Evolutionary conservation across 768 basidiomycete genomes (phyloP).

Genomic region (Amanita molliuscula): DNA sequence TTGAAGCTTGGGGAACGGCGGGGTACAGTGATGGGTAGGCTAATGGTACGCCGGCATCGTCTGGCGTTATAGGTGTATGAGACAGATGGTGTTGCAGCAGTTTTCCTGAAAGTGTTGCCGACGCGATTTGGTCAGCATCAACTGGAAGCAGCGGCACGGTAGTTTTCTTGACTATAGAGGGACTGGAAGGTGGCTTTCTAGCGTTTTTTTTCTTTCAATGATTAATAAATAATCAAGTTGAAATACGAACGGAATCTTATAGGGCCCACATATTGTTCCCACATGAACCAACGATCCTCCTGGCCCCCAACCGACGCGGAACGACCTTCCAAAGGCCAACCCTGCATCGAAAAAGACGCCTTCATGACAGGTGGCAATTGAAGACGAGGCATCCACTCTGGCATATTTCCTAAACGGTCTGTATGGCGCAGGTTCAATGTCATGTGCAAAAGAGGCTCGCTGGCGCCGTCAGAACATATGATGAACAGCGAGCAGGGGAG

Average conservation of each 20-base stretch:
- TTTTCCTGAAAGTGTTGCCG: slow-evolving; percentile 35
- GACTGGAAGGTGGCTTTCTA: slow-evolving; percentile 50
- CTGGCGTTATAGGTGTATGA: slow-evolving; percentile 59
- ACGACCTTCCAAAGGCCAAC: slow-evolving; percentile 76
- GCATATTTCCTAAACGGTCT: slow-evolving; percentile 76
- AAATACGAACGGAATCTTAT: slow-evolving; percentile 37
- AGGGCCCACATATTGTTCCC: slow-evolving; percentile 61
- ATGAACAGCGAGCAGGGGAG: slow-evolving; percentile 9
- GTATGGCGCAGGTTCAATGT: slow-evolving; percentile 55
- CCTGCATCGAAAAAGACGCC: slow-evolving; percentile 70
- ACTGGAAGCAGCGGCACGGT: slow-evolving; percentile 23
- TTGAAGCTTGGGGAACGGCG: slow-evolving; percentile 15
- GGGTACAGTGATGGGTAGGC: slow-evolving; percentile 46
- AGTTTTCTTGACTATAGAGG: slow-evolving; percentile 47
- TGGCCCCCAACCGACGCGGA: slow-evolving; percentile 87
- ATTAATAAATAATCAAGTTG: not conserved
- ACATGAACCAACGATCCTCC: slow-evolving; percentile 66
- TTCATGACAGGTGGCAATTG: slow-evolving; percentile 56
- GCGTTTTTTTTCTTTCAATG: slow-evolving; percentile 6
- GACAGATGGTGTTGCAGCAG: slow-evolving; percentile 71
- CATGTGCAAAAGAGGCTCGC: slow-evolving; percentile 74
- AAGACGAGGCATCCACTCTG: slow-evolving; percentile 58
- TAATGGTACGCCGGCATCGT: slow-evolving; percentile 62
- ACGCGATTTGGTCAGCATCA: slow-evolving; percentile 15
- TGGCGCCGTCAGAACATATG: slow-evolving; percentile 16